Evolutionary conservation across 805 yeast genomes (phyloP), one percentile per base, ranked within the genome.

Genomic region (Ogataea pignaliae): DNA sequence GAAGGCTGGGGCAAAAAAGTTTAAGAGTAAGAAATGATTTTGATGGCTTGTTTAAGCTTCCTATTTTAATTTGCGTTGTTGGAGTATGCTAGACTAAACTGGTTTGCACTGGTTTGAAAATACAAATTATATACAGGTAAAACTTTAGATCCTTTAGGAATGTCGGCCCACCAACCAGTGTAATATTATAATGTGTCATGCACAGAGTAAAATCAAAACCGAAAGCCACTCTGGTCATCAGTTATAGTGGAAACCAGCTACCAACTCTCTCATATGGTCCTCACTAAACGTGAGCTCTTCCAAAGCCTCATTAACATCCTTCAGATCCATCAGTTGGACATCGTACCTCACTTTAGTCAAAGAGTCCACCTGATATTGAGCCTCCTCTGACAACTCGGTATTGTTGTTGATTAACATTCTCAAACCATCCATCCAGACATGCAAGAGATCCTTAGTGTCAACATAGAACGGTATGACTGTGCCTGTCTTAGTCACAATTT

Each of bases 341-440:
- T 72, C 69, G 41, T 66, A 66, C 52, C 81, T 69, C 29, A 78
- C 57, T 28, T 69, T 69, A 28, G 70, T 64, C 39, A 80, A 57
- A 36, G 68, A 66, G 3, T 64, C 63, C 13, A 77, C 62, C 49
- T 78, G 81, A 16, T 53, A 56, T 43, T 61, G 60, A 7, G 82
- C 69, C 15, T 71, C 78, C 0, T 56, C 58, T 1, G 81, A 73
- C 14, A 74, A 48, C 31, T 56, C 64, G 17, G 53, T 58, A 40
- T 55, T 69, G 13, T 56, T 53, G 42, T 70, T 68, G 16, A 72
- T 65, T 31, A 79, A 56, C 57, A 79, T 65, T 54, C 78, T 79
- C 43, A 87, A 61, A 0, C 95, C 96, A 63, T 88, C 95, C 31
- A 83, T 66, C 95, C 95, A 88, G 8, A 81, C 76, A 42, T 76